Evolutionary conservation across 495 filamentous ascomycete species (phyloP).

Genomic region (Hyphodiscus hymeniophilus): DNA sequence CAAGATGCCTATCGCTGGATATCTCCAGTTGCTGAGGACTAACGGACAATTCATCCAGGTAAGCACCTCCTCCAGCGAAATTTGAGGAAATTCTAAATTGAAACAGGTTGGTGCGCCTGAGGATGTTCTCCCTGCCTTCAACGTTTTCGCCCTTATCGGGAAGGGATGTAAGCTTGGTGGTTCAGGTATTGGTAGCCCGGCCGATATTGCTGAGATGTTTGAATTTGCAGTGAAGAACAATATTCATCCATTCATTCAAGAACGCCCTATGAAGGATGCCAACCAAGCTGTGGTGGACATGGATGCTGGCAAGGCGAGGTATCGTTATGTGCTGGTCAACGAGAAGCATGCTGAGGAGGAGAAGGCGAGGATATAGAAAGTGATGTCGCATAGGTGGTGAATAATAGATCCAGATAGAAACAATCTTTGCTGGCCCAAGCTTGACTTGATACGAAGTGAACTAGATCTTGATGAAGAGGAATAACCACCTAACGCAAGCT

Average conservation of each 20-base stretch:
- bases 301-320: conserved; percentile 61
- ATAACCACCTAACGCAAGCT: no score
- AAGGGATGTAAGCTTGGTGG: conserved; percentile 68
- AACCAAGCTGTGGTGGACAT: conserved; percentile 64
- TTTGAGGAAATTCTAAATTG: neutral
- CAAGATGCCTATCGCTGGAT: conserved; percentile 66
- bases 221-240: conserved; percentile 65
- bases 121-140: conserved; percentile 53
- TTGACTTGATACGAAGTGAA: no score
- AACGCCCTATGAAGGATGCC: conserved; percentile 61
- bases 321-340: conserved; percentile 68
- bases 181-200: conserved; percentile 62
- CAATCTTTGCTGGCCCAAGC: no score
- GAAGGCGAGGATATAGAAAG: no score
- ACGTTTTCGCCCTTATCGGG: conserved; percentile 57
- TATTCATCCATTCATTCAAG: conserved; percentile 66
- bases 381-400: no score
- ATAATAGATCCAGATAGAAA: no score
- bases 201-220: conserved; percentile 75
- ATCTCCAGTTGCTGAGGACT: conserved; percentile 58
- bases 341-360: conserved; percentile 27
- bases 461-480: no score
- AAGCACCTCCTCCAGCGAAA: neutral
- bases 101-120: conserved; percentile 58
- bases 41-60: conserved; percentile 68